Evolutionary conservation across 192 early-diverging fungal species (phyloP).

Genomic region (Podila verticillata): DNA sequence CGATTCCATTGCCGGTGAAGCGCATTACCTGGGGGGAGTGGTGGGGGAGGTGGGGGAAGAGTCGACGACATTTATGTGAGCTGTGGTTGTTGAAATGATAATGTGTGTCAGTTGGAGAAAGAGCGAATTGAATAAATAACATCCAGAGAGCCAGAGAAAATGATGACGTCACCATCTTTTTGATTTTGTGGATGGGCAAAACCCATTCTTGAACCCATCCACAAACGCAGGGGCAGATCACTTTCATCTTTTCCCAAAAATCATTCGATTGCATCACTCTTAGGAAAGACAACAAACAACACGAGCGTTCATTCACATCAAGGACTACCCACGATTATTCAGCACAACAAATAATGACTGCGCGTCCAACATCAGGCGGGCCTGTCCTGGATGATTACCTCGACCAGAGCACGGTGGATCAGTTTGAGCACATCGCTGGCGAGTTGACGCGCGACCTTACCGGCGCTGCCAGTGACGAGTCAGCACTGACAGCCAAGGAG

Average conservation of each 20-base stretch:
- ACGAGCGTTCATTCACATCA: too few species aligned
- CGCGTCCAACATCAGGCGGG: constrained; percentile 37
- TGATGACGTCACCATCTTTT: background rate
- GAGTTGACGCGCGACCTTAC: constrained; percentile 51
- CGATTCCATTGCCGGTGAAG: background rate
- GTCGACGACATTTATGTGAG: constrained; percentile 23
- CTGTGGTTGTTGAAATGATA: background rate
- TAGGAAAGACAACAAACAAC: background rate
- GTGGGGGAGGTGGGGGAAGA: constrained; percentile 44
- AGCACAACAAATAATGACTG: constrained; percentile 18
- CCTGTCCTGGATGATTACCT: constrained; percentile 47
- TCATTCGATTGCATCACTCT: too few species aligned
- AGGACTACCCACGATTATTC: too few species aligned
- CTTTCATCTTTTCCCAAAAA: too few species aligned
- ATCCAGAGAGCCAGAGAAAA: background rate
- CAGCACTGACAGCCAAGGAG: constrained; percentile 42
- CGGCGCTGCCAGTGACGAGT: constrained; percentile 14
- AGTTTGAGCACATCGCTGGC: constrained; percentile 52
- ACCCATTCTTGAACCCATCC: too few species aligned
- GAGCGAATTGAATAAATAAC: background rate
- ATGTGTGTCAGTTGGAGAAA: background rate
- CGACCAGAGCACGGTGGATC: constrained; percentile 43
- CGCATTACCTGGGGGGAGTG: constrained; percentile 33
- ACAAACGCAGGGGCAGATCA: too few species aligned
- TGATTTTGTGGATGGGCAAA: too few species aligned